Evolutionary conservation across 306 rosid genomes (phyloP).

Genomic region (Casuarina cunninghamiana): DNA sequence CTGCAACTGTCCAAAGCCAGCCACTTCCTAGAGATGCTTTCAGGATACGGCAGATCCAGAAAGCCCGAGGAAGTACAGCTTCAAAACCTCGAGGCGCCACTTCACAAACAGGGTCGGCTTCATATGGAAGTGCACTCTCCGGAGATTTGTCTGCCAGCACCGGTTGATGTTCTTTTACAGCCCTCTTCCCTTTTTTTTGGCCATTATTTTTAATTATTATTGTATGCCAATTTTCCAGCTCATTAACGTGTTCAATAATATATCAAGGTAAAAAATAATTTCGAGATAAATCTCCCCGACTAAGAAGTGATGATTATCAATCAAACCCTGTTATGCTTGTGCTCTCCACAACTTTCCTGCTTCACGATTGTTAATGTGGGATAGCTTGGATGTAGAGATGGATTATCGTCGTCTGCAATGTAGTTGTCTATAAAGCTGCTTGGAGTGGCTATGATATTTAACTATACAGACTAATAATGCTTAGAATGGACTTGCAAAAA

Average conservation of each 20-base stretch:
- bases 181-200: too few species aligned
- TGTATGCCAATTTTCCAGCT: neutral
- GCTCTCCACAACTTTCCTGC: too few species aligned
- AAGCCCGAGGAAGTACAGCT: slow-evolving; percentile 42
- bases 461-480: too few species aligned
- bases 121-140: slow-evolving; percentile 90
- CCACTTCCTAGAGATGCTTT: slow-evolving; percentile 87
- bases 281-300: neutral
- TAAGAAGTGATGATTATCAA: neutral
- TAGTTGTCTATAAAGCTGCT: too few species aligned
- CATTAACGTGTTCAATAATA: neutral
- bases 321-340: too few species aligned
- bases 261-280: neutral
- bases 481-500: too few species aligned
- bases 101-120: slow-evolving; percentile 88
- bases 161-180: slow-evolving; percentile 38
- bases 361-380: too few species aligned
- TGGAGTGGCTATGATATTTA: too few species aligned
- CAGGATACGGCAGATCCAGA: slow-evolving; percentile 80
- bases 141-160: slow-evolving; percentile 95
- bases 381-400: too few species aligned
- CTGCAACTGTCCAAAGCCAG: slow-evolving; percentile 76
- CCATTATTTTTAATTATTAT: too few species aligned
- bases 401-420: too few species aligned
- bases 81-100: slow-evolving; percentile 37